Percentiles rank a stretch among this genome's conserved stretches.
These are phyloP conservation scores for Zanthoxylum bungeanum DNA, from an alignment of 345 rosid species.

Conservation along the genomic window DNA sequence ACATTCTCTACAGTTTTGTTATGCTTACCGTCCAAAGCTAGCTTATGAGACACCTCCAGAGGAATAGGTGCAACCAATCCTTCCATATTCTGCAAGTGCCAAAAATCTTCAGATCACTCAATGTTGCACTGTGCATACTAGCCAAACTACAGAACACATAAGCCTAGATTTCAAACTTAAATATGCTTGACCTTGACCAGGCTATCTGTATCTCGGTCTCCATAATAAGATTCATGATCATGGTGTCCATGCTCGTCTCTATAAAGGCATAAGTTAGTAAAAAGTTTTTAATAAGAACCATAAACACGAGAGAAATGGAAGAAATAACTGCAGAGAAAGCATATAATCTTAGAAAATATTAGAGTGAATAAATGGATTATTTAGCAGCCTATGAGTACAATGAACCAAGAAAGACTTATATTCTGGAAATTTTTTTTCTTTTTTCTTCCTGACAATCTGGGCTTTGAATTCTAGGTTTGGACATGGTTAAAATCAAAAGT, in stretches of 20 bases:
- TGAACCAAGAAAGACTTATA: not conserved
- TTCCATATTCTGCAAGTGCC: conserved; percentile 67
- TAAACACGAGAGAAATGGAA: not conserved
- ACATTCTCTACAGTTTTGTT: conserved; percentile 28
- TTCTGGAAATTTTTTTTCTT: not conserved
- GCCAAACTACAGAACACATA: no score
- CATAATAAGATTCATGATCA: conserved; percentile 97
- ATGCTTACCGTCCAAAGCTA: conserved; percentile 51
- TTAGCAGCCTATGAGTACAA: not conserved
- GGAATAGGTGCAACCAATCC: conserved; percentile 63
- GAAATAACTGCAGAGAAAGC: conserved; percentile 1
- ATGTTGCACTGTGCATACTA: not conserved
- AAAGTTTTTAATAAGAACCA: no score
- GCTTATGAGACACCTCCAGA: conserved; percentile 53
- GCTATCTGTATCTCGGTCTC: conserved; percentile 95
- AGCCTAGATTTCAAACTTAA: conserved; percentile 10
- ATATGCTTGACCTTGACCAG: conserved; percentile 66
- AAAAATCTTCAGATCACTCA: conserved; percentile 15
- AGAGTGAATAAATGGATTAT: not conserved
- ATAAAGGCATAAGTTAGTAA: conserved; percentile 26
- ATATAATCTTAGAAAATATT: not conserved
- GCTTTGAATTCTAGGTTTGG: not conserved
- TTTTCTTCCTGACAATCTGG: not conserved
- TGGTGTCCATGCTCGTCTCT: conserved; percentile 92
- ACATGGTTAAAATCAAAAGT: not conserved